Evolutionary conservation across 306 rosid genomes (phyloP), one percentile per base, ranked within the genome.

Genomic region (Sechiopsis laciniata): DNA sequence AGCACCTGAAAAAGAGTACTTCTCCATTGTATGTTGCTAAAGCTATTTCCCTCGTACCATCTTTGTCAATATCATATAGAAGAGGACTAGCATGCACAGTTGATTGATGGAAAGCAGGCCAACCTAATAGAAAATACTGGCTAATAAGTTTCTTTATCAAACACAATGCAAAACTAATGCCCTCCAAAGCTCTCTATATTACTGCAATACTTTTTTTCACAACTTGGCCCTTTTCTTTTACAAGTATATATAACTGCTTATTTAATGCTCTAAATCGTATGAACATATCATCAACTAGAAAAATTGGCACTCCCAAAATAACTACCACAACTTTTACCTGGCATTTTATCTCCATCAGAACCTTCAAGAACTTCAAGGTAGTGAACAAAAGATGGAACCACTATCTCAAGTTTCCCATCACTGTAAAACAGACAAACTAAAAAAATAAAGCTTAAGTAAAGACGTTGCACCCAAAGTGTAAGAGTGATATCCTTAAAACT

Each of bases 21-120:
- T 95, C 99, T 8, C 99, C 99, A 79, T 95, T 95, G 87, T 91
- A 95, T 77, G 95, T 88, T 54, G 97, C 99, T 90, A 95, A 82
- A 68, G 89, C 92, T 80, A 95, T 88, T 81, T 95, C 99, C 81
- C 96, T 91, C 74, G 88, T 89, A 60, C 99, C 99, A 80, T 95
- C 97, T 86, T 95, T 95, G 86, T 95, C 99, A 45, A 95, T 89
- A 82, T 95, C 99, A 86, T 87, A 89, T 62, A 95, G 79, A 65
- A 95, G 87, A 61, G 99, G 99, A 84, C 96, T 89, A 72, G 97
- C 78, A 79, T 95, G 99, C 87, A 89, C 99, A 37, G 97, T 95
- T 55, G 97, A 91, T 89, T 95, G 99, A 77, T 95, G 99, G 80
- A 91, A 91, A 84, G 99, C 97, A 79, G 99, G 99, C 99, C 99